Evolutionary conservation across 78 protist species (phyloP), one percentile per base, ranked within the genome.

Genomic region (Pelomyxa schiedti): DNA sequence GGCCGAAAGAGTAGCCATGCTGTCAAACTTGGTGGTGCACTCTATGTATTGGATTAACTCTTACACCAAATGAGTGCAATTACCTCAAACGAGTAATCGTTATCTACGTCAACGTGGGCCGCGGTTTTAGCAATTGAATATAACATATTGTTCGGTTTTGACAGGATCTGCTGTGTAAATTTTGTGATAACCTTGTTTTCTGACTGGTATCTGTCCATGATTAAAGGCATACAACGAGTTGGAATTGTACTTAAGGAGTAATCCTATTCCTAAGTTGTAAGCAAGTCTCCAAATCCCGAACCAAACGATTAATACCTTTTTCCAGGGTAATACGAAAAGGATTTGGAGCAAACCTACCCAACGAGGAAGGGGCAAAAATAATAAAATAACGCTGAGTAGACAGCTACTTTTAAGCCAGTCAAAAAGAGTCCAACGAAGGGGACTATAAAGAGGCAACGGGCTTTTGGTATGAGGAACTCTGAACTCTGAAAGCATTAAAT

Each of bases 1-100:
- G 65, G 30, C 75, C 95, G 85, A 76, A 77, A 91, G 39, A 78
- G 74, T n/a, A 91, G 79, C 95, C 95, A 91, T 32, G 92, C 80
- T 42, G 81, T 88, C 81, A 77, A 83, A n/a, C 35, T 82, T 5
- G 63, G 39, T 37, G 95, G 95, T 28, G 66, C 63, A 29, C 76
- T 35, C 80, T n/a, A n/a, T n/a, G n/a, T n/a, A n/a, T n/a, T n/a
- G n/a, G n/a, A n/a, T n/a, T n/a, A n/a, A n/a, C n/a, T n/a, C n/a
- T n/a, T n/a, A n/a, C n/a, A n/a, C n/a, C n/a, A n/a, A n/a, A n/a
- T n/a, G n/a, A n/a, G n/a, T n/a, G n/a, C n/a, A n/a, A n/a, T n/a
- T n/a, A n/a, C n/a, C n/a, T 79, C 90, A 64, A 36, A 86, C 70
- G 68, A 47, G 80, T 86, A 86, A 65, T 69, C 82, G 28, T 22